phyloP scores from a whole-genome alignment of 1,284 basidiomycete species.

The Stygiomarasmius scandens region DNA sequence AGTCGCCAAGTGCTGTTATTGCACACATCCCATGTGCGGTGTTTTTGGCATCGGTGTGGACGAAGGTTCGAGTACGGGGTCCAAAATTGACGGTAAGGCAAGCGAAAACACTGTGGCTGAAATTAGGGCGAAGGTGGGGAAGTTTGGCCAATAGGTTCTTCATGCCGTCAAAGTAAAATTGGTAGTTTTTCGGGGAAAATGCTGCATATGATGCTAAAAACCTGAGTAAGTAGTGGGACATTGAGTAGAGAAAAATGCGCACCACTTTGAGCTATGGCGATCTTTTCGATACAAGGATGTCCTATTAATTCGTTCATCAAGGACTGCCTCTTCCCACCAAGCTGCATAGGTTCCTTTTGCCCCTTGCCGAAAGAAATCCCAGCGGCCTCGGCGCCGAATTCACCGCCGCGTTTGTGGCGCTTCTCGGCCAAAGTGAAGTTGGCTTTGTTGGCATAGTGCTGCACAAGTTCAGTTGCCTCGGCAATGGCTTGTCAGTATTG shows the following conservation, averaged over 20 bases:
- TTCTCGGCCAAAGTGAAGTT: not conserved
- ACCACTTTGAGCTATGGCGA: slow-evolving; percentile 1
- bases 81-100: slow-evolving; percentile 2
- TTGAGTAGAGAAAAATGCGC: not conserved
- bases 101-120: not conserved
- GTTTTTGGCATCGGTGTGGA: not conserved
- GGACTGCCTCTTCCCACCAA: not conserved
- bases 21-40: not conserved
- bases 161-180: not conserved
- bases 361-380: not conserved
- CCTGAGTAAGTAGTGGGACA: not conserved
- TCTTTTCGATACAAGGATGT: not conserved
- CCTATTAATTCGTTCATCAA: not conserved
- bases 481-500: not conserved
- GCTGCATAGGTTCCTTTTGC: not conserved
- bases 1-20: not conserved
- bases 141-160: not conserved
- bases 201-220: not conserved
- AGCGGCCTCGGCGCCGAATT: not conserved
- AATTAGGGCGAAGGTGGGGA: not conserved
- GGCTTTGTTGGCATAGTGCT: not conserved
- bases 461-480: not conserved
- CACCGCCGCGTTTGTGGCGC: not conserved
- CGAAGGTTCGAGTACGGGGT: not conserved
- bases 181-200: slow-evolving; percentile 1